Evolutionary conservation across 345 rosid genomes (phyloP).

Genomic region (Physaria fendleri): DNA sequence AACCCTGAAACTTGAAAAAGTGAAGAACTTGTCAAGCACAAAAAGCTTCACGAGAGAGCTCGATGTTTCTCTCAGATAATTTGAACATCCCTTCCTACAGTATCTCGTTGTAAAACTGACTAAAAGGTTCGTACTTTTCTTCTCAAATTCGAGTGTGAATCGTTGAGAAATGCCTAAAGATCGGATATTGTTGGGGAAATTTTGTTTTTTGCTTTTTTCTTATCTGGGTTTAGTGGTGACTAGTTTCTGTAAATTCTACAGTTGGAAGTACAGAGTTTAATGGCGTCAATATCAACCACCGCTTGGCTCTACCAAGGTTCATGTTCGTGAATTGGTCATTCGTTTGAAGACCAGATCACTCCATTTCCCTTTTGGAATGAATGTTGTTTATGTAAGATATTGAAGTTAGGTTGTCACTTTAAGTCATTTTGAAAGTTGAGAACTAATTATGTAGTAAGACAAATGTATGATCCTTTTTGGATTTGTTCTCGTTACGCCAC

Average conservation of each 20-base stretch:
- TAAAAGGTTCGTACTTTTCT: slow-evolving; percentile 15
- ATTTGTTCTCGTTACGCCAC: too few relatives aligned
- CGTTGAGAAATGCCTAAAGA: background rate
- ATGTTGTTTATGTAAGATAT: slow-evolving; percentile 23
- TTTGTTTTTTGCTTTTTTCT: background rate
- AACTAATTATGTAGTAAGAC: slow-evolving; percentile 18
- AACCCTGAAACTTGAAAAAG: slow-evolving; percentile 3
- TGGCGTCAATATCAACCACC: slow-evolving; percentile 58
- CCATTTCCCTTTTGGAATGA: background rate
- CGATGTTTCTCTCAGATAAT: background rate
- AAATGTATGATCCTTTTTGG: slow-evolving; percentile 8
- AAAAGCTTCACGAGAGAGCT: background rate
- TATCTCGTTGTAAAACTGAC: background rate
- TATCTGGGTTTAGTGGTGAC: background rate
- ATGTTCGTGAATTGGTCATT: slow-evolving; percentile 91
- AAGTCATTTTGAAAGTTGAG: slow-evolving; percentile 9
- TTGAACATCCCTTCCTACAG: background rate
- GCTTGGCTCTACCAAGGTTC: slow-evolving; percentile 64
- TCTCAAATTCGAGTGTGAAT: background rate
- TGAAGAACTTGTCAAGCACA: background rate
- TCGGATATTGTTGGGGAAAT: background rate
- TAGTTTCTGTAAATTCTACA: slow-evolving; percentile 1
- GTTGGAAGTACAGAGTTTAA: slow-evolving; percentile 18
- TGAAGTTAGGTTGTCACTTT: slow-evolving; percentile 12
- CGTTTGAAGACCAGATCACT: slow-evolving; percentile 35